phyloP scores from a whole-genome alignment of 441 rosid genomes.

The Syzygium malaccense region DNA sequence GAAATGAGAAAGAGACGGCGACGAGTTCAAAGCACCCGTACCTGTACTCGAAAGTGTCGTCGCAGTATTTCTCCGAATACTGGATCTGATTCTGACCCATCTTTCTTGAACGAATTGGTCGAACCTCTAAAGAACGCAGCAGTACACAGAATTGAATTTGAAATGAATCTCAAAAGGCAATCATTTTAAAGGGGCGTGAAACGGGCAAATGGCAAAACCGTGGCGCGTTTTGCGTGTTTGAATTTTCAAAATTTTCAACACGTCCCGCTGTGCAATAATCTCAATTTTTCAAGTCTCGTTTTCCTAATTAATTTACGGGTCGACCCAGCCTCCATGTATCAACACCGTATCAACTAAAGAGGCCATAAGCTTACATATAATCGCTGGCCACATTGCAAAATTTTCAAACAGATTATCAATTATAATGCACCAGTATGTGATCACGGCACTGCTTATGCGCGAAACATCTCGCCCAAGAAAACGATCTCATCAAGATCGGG shows the following conservation, averaged over 20 bases:
- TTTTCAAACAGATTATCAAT: neutral
- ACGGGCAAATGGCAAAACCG: neutral
- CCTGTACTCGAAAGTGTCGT: conserved; percentile 89
- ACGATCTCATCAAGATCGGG: neutral
- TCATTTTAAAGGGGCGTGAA: neutral
- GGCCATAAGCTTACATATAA: neutral
- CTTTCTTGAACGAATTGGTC: neutral
- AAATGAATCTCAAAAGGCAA: neutral
- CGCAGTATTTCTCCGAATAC: conserved; percentile 94
- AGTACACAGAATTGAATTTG: neutral
- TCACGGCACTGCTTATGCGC: neutral
- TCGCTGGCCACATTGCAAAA: neutral
- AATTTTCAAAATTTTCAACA: neutral
- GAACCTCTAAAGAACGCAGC: neutral
- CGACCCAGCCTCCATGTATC: neutral
- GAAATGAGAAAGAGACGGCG: neutral
- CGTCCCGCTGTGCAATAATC: neutral
- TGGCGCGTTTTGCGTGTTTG: neutral
- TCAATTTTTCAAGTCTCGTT: neutral
- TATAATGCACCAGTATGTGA: neutral
- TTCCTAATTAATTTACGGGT: neutral
- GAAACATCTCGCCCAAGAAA: no score
- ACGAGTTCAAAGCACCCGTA: neutral
- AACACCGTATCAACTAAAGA: neutral
- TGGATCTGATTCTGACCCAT: conserved; percentile 99